Evolutionary conservation across 2,329 filamentous ascomycete genomes (phyloP).

Genomic region (Didymella keratinophila): DNA sequence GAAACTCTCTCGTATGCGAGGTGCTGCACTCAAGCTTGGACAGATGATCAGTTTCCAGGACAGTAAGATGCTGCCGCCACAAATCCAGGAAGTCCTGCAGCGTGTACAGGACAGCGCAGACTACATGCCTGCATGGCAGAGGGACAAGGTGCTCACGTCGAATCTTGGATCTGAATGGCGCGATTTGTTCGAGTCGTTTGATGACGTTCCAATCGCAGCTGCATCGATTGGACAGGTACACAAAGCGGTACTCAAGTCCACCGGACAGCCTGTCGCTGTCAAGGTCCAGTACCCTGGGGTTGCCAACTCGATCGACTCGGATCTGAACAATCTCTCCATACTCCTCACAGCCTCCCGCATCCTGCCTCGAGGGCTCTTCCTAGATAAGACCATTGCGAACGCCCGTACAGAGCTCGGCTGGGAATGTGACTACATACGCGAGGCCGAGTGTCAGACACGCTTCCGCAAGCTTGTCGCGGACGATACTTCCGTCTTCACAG

Average conservation of each 20-base stretch:
- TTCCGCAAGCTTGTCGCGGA: conserved; percentile 81
- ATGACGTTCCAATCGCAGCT: conserved; percentile 90
- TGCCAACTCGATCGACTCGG: conserved; percentile 93
- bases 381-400: conserved; percentile 97
- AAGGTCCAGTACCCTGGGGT: conserved; percentile 99
- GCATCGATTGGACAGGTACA: conserved; percentile 98
- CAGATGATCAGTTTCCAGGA: conserved; percentile 99
- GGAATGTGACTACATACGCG: conserved; percentile 95
- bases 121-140: conserved; percentile 96
- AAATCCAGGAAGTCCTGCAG: conserved; percentile 88
- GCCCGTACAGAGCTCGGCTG: conserved; percentile 89
- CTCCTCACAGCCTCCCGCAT: conserved; percentile 90
- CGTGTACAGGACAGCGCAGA: conserved; percentile 95
- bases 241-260: conserved; percentile 78
- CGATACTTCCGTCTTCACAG: conserved; percentile 76
- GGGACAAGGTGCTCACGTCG: conserved; percentile 78
- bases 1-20: conserved; percentile 94
- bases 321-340: conserved; percentile 90
- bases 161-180: conserved; percentile 89
- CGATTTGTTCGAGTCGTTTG: conserved; percentile 81
- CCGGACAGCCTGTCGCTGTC: conserved; percentile 80
- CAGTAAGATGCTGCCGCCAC: conserved; percentile 87
- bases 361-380: conserved; percentile 88
- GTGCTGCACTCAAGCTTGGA: conserved; percentile 93
- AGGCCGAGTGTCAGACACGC: conserved; percentile 79